A percentile compares a stretch with the other conserved stretches of the same genome.
Evolutionary conservation across 208 protist genomes (phyloP).

Genomic region (Giardia duodenalis): DNA sequence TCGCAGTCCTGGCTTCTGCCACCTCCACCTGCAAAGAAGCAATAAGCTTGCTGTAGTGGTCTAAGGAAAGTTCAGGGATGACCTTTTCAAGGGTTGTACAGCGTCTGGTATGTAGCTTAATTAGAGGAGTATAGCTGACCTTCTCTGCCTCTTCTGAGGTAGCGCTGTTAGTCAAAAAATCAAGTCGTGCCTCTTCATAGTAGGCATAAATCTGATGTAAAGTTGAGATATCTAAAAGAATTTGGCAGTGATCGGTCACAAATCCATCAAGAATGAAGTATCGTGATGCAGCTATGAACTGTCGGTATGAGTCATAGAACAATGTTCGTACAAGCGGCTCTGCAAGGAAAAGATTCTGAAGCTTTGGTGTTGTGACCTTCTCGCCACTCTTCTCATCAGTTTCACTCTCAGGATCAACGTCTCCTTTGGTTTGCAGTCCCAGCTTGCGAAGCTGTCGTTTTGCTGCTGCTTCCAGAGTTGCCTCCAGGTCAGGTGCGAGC

Average conservation of each 20-base stretch:
- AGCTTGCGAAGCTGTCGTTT: too few species aligned
- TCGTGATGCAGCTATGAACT: neutral
- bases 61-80: neutral
- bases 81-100: neutral
- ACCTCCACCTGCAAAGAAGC: neutral
- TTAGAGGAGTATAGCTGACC: neutral
- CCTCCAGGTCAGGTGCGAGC: too few species aligned
- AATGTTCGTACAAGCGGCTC: neutral
- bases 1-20: neutral
- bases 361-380: too few species aligned
- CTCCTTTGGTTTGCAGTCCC: too few species aligned
- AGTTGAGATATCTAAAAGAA: neutral
- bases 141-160: neutral
- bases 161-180: too few species aligned
- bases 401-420: too few species aligned
- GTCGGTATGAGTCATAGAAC: neutral
- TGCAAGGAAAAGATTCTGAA: too few species aligned
- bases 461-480: too few species aligned
- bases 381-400: too few species aligned
- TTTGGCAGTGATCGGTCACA: neutral
- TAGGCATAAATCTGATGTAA: neutral
- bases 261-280: conserved; percentile 2
- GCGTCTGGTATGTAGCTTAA: neutral
- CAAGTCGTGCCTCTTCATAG: neutral
- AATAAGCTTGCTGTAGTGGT: neutral